Percentiles rank a stretch among this genome's conserved stretches.
These are phyloP conservation scores for Fraxinus americana DNA, from an alignment of 257 asterid genomes.

Conservation along the genomic window DNA sequence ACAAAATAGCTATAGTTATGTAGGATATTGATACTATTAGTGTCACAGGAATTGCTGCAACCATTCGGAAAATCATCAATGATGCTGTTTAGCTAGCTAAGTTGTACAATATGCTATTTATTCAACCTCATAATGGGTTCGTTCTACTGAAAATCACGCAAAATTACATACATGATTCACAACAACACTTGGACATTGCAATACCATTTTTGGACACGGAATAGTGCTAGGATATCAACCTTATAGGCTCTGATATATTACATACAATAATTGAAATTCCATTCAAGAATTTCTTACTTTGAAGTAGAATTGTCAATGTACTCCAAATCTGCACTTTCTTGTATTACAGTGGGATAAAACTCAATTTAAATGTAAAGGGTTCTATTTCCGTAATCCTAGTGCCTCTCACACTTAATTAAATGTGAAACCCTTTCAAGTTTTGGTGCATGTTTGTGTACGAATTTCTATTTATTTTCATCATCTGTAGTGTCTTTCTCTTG, in stretches of 20 bases:
- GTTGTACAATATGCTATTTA: not conserved
- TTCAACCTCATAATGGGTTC: not conserved
- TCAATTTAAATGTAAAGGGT: not conserved
- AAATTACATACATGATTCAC: not conserved
- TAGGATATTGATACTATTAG: not conserved
- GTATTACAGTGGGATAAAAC: not conserved
- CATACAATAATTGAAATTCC: not conserved
- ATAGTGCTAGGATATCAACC: not conserved
- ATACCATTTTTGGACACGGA: not conserved
- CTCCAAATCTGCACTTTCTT: not conserved
- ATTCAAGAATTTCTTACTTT: not conserved
- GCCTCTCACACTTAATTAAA: not conserved
- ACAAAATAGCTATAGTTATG: not conserved
- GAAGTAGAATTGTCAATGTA: not conserved
- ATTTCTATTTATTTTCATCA: not conserved
- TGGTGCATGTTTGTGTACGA: too few relatives aligned
- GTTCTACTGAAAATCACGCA: not conserved
- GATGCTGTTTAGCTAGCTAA: not conserved
- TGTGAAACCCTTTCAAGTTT: not conserved
- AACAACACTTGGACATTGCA: not conserved
- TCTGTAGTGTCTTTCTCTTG: not conserved
- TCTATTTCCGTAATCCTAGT: not conserved
- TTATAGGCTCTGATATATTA: not conserved
- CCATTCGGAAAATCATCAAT: not conserved
- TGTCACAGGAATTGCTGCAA: not conserved